Evolutionary conservation across 495 filamentous ascomycete species (phyloP).

Genomic region (Tuber brumale): DNA sequence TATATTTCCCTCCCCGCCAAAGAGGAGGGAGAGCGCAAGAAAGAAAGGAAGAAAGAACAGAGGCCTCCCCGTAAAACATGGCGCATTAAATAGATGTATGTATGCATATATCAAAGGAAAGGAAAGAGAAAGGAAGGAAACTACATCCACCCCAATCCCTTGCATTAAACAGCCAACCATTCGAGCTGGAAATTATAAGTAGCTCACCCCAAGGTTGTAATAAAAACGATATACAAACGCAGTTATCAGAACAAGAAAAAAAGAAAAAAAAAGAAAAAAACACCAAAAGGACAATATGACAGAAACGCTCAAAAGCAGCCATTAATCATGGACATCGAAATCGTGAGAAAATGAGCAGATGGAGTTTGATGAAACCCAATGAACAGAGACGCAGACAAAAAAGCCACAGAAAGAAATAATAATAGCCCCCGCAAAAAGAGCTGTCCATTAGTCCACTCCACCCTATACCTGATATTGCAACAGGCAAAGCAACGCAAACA

Average conservation of each 20-base stretch:
- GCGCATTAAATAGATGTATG: conserved; percentile 5
- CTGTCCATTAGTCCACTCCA: conserved; percentile 1
- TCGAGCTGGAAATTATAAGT: not conserved
- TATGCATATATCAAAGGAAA: not conserved
- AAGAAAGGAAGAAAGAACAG: not conserved
- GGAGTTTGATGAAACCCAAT: not conserved
- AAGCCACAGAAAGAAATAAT: not conserved
- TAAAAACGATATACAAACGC: not conserved
- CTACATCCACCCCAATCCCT: not conserved
- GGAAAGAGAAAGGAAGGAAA: not conserved
- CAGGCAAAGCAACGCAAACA: conserved; percentile 17
- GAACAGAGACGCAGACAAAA: not conserved
- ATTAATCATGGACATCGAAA: not conserved
- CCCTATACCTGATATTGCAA: conserved; percentile 34
- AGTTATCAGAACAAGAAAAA: not conserved
- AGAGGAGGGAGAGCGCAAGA: not conserved
- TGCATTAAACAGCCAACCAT: not conserved
- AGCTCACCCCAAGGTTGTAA: not conserved
- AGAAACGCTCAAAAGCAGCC: not conserved
- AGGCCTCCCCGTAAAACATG: not conserved
- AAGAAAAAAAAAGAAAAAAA: not conserved
- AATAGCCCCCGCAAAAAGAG: not conserved
- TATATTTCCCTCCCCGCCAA: not conserved
- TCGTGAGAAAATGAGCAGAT: not conserved
- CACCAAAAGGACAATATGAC: not conserved